Evolutionary conservation across 2,329 filamentous ascomycete genomes (phyloP).

Genomic region (Fusarium robinianum): DNA sequence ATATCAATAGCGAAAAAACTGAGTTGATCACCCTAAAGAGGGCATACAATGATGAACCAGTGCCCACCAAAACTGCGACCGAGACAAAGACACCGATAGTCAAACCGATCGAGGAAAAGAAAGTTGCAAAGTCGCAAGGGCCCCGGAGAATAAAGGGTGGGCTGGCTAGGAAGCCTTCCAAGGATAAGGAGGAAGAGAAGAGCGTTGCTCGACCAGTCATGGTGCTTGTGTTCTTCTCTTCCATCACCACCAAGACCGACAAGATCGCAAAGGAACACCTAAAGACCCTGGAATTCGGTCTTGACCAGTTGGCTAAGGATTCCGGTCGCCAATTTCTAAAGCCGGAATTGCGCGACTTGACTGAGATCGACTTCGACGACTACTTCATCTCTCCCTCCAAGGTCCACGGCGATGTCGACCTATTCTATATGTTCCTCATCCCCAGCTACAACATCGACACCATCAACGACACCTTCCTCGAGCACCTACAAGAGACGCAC

Average conservation of each 20-base stretch:
- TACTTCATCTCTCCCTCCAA: conserved; percentile 83
- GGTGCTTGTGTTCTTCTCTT: conserved; percentile 85
- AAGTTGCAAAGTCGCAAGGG: conserved; percentile 43
- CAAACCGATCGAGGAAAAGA: conserved; percentile 35
- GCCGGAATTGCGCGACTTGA: conserved; percentile 74
- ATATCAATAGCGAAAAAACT: conserved; percentile 42
- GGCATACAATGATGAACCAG: conserved; percentile 38
- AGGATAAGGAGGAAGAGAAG: conserved; percentile 31
- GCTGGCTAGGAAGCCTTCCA: conserved; percentile 39
- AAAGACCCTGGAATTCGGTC: conserved; percentile 56
- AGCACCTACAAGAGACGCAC: conserved; percentile 88
- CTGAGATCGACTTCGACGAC: conserved; percentile 89
- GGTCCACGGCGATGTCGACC: conserved; percentile 56
- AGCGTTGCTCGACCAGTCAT: conserved; percentile 60
- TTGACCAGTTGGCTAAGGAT: conserved; percentile 53
- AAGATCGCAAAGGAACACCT: conserved; percentile 68
- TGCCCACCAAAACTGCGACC: conserved; percentile 13
- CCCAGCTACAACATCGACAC: conserved; percentile 97
- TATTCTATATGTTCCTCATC: conserved; percentile 82
- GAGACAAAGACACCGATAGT: conserved; percentile 26
- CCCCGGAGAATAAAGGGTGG: conserved; percentile 57
- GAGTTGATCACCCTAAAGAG: conserved; percentile 46
- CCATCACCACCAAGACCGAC: conserved; percentile 82
- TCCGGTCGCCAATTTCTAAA: conserved; percentile 50
- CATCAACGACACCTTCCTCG: conserved; percentile 83